Evolutionary conservation across 306 rosid genomes (phyloP), one percentile per base, ranked within the genome.

Genomic region (Pterocarpus santalinus): DNA sequence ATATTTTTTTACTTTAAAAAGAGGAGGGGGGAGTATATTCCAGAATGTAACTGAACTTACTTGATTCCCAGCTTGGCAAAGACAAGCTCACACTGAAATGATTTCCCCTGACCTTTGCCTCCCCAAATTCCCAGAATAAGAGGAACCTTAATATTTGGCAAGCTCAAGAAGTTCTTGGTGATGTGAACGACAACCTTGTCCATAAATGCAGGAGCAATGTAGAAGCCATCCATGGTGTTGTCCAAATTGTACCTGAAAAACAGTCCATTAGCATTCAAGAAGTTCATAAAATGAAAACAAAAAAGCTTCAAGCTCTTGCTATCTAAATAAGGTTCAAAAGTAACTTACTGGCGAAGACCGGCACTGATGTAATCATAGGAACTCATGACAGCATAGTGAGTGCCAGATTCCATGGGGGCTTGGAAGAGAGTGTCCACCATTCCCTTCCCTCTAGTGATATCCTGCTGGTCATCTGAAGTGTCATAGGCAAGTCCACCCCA

Each of bases 41-140:
- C 32, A 32, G 7, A 60, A 17, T 34, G 77, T 49, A 85, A 71
- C n/a, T 57, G 4, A 41, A 81, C 95, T 90, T 60, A 94, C 98
- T 87, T 94, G 83, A 94, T 94, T 87, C 98, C 97, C 98, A 94
- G 90, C 82, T 92, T 94, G 68, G 98, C 90, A 69, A 94, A 90
- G 47, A 92, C 98, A 87, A 94, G 98, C 86, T 94, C 98, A 72
- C 97, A 91, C 65, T 94, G 96, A 84, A 92, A 94, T 44, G 98
- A 87, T 69, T 94, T 94, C 28, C 98, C 98, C 67, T 94, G 97
- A 79, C 98, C 97, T 83, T 94, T 94, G 76, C 98, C 97, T 81
- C 97, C 98, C 98, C 97, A 94, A n/a, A 92, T 61, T 65, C 98
- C 98, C 83, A 94, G 83, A 86, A 94, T 94, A 49, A 92, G 96